Conservation (phyloP, 2,329 filamentous ascomycete genomes). For the Fusarium ramigenum region DNA sequence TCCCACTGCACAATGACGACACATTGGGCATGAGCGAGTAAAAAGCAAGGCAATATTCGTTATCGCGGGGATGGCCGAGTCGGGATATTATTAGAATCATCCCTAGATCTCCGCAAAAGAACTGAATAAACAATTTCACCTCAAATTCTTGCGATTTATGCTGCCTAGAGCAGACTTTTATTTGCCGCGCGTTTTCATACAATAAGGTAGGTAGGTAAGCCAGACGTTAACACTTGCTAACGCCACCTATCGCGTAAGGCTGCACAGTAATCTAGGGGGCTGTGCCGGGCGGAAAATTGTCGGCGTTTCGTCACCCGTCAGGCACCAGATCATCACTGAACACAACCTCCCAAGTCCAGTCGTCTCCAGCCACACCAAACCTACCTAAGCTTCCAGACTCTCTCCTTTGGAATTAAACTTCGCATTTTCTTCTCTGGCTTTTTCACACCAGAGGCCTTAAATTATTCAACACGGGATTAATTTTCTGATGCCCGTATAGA, state of each 20-base stretch:
- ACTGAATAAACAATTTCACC: neutral
- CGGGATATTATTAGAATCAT: neutral
- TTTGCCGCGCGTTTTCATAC: slow-evolving; percentile 25
- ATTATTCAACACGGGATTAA: slow-evolving; percentile 14
- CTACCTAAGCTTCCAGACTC: slow-evolving; percentile 36
- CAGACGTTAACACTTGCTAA: slow-evolving; percentile 10
- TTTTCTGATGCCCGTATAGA: slow-evolving; percentile 43
- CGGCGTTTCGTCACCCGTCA: slow-evolving; percentile 49
- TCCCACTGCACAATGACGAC: slow-evolving; percentile 42
- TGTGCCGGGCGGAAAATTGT: slow-evolving; percentile 50
- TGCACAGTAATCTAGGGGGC: slow-evolving; percentile 43
- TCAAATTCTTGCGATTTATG: neutral
- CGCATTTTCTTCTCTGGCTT: slow-evolving; percentile 30
- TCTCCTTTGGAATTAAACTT: slow-evolving; percentile 35
- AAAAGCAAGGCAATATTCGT: slow-evolving; percentile 25
- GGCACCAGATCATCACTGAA: slow-evolving; percentile 47
- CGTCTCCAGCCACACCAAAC: slow-evolving; percentile 44
- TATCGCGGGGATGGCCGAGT: neutral
- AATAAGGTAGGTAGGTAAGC: neutral
- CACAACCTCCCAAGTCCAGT: slow-evolving; percentile 28
- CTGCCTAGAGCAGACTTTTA: slow-evolving; percentile 16
- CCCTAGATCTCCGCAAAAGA: neutral
- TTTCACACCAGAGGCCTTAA: slow-evolving; percentile 13
- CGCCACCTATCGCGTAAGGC: slow-evolving; percentile 41
- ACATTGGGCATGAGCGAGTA: slow-evolving; percentile 17